These are phyloP conservation scores for Solanum bukasovii DNA, from an alignment of 257 asterid genomes.

Conservation along the genomic window DNA sequence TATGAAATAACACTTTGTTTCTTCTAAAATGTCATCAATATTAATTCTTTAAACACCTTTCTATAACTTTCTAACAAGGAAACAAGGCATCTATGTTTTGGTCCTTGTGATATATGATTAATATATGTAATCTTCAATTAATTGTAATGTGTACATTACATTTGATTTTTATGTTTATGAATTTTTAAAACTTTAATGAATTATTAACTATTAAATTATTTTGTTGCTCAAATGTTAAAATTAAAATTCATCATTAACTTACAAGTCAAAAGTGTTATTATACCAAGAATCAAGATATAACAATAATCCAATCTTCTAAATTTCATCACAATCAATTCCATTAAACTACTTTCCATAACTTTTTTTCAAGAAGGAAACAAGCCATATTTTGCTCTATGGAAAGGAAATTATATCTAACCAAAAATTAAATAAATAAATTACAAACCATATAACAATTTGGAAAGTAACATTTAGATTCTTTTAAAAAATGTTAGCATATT, in stretches of 20 bases:
- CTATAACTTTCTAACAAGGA: not conserved
- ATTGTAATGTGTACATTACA: no score
- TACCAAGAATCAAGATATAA: not conserved
- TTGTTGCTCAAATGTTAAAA: not conserved
- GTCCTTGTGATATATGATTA: not conserved
- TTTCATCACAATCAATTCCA: not conserved
- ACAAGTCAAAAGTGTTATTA: not conserved
- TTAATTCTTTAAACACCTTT: not conserved
- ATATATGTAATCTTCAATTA: no score
- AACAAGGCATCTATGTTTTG: no score
- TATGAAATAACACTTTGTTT: not conserved
- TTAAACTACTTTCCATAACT: not conserved
- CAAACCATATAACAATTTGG: not conserved
- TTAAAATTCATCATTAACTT: not conserved
- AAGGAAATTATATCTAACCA: not conserved
- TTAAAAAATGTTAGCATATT: not conserved
- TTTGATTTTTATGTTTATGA: not conserved
- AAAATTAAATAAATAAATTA: not conserved
- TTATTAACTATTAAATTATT: no score
- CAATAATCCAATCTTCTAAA: not conserved
- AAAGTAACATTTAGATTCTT: not conserved
- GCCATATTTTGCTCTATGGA: not conserved
- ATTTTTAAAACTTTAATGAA: no score
- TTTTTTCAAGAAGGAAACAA: not conserved
- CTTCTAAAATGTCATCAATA: not conserved